Evolutionary conservation across 1,139 yeast genomes (phyloP).

Genomic region (Casaregolazyma suthepensis): DNA sequence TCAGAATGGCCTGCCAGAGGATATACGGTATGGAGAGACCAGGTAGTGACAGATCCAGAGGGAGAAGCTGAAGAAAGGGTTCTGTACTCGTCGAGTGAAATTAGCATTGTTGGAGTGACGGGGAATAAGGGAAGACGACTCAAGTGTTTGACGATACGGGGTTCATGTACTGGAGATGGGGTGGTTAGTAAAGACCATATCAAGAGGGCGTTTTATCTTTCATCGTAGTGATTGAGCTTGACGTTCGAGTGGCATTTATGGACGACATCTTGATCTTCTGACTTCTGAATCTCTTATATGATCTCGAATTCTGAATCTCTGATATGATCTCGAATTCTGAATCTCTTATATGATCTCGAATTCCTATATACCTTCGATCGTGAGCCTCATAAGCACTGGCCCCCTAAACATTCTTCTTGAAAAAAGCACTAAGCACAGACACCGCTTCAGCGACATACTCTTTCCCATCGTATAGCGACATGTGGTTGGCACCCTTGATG

Average conservation of each 20-base stretch:
- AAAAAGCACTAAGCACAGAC: neutral
- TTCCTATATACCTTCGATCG: too few relatives aligned
- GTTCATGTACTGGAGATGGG: conserved; percentile 22
- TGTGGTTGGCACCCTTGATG: neutral
- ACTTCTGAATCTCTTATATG: too few relatives aligned
- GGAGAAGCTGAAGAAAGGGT: conserved; percentile 7
- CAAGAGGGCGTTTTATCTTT: neutral
- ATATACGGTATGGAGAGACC: conserved; percentile 5
- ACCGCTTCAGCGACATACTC: neutral
- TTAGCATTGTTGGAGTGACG: conserved; percentile 51
- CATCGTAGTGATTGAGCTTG: too few relatives aligned
- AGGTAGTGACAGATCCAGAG: conserved; percentile 2
- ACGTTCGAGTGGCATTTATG: too few relatives aligned
- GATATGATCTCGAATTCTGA: too few relatives aligned
- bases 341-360: too few relatives aligned
- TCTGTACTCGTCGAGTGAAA: conserved; percentile 50
- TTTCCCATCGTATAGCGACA: neutral
- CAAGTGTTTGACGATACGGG: conserved; percentile 29
- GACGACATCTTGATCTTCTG: too few relatives aligned
- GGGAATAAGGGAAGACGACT: conserved; percentile 14
- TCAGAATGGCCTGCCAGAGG: conserved; percentile 18
- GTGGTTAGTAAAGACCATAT: conserved; percentile 6
- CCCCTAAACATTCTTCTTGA: neutral
- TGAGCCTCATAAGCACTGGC: neutral
- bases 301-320: too few relatives aligned